Conservation (phyloP, 805 yeast species). For the Zygosaccharomyces lentus region DNA sequence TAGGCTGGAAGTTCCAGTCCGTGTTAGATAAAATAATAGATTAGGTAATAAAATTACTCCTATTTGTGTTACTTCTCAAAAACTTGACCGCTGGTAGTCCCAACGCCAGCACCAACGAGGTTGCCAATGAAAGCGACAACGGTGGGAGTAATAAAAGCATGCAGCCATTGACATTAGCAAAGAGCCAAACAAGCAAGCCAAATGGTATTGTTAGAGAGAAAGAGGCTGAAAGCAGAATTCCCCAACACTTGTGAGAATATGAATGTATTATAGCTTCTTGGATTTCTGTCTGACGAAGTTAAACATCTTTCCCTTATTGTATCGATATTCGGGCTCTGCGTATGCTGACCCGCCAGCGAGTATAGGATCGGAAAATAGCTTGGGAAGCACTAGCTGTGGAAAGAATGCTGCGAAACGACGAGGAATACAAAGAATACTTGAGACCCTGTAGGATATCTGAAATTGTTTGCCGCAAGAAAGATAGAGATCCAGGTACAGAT, state of each 20-base stretch:
- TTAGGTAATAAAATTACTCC: too few species aligned
- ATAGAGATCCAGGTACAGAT: conserved; percentile 1
- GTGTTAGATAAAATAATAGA: too few species aligned
- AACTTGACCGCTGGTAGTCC: background rate
- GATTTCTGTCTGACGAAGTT: conserved; percentile 3
- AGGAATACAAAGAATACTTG: too few species aligned
- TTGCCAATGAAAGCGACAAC: background rate
- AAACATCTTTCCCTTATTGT: conserved; percentile 3
- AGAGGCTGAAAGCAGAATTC: conserved; percentile 1
- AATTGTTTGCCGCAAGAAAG: conserved; percentile 1
- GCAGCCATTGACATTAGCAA: conserved; percentile 8
- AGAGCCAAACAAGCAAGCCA: conserved; percentile 2
- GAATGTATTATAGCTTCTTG: conserved; percentile 2
- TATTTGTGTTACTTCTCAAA: too few species aligned
- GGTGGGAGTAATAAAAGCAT: too few species aligned
- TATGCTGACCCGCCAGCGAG: conserved; percentile 1
- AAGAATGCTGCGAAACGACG: too few species aligned
- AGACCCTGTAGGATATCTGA: background rate
- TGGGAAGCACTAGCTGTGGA: background rate
- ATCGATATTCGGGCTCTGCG: conserved; percentile 2
- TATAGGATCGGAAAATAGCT: conserved; percentile 1
- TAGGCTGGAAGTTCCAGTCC: too few species aligned
- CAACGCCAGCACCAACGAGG: background rate
- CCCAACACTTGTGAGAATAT: conserved; percentile 3
- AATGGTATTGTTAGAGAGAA: conserved; percentile 2